A percentile compares a stretch with the other conserved stretches of the same genome.
Evolutionary conservation across 495 filamentous ascomycete species (phyloP).

Genomic region (Amphirosellinia nigrospora): DNA sequence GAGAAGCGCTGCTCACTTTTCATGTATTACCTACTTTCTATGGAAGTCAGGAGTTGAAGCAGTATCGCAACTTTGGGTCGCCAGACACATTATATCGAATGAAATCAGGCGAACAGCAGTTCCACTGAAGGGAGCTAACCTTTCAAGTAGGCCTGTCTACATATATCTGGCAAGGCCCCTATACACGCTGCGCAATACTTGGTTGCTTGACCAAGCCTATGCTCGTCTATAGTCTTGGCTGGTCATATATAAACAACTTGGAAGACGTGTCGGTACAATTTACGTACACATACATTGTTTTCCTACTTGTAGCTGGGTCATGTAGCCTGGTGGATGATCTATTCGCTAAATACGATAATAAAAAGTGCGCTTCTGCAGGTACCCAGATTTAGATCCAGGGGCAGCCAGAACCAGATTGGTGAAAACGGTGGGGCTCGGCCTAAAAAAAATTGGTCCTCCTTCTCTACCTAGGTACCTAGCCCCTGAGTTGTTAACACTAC

Average conservation of each 20-base stretch:
- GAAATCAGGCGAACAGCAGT: neutral
- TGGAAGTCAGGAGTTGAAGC: neutral
- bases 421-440: neutral
- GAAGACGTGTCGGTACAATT: neutral
- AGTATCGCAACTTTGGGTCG: neutral
- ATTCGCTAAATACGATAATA: slow-evolving; percentile 2
- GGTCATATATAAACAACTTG: neutral
- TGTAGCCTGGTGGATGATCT: neutral
- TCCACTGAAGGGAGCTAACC: neutral
- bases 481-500: no score
- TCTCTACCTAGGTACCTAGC: no score
- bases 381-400: slow-evolving; percentile 14
- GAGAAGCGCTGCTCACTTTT: neutral
- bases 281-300: neutral
- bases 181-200: neutral
- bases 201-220: neutral
- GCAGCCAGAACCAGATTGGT: neutral
- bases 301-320: neutral
- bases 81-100: neutral
- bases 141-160: slow-evolving; percentile 5
- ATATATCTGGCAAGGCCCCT: no score
- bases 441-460: no score
- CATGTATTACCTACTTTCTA: neutral
- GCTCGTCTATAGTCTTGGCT: neutral
- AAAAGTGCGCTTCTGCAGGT: slow-evolving; percentile 22